These are phyloP conservation scores for Sextonia rubra DNA, from an alignment of 164 flowering plant genomes.

Conservation along the genomic window DNA sequence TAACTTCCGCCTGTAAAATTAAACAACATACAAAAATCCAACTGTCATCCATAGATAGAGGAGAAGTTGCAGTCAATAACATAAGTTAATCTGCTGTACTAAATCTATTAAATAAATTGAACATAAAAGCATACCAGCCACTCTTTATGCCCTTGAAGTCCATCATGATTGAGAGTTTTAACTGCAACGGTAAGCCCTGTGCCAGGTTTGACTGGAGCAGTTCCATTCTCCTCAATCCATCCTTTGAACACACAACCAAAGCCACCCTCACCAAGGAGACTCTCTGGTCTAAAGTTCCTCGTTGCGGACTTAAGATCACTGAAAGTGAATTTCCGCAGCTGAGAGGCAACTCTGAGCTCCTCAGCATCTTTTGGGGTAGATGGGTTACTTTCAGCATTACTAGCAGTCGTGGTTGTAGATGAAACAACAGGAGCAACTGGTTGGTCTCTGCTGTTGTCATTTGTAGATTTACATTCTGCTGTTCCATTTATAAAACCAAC, in stretches of 20 bases:
- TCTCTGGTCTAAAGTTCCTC: conserved; percentile 88
- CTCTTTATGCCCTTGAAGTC: conserved; percentile 97
- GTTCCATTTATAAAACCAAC: conserved; percentile 6
- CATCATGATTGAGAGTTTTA: conserved; percentile 93
- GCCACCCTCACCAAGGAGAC: conserved; percentile 95
- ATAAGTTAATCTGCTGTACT: too few species aligned
- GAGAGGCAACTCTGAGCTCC: conserved; percentile 78
- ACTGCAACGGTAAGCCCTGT: conserved; percentile 97
- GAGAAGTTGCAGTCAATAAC: background rate
- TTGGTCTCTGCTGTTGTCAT: conserved; percentile 61
- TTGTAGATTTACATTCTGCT: conserved; percentile 62
- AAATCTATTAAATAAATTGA: background rate
- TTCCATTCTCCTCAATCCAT: conserved; percentile 97
- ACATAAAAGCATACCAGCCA: conserved; percentile 63
- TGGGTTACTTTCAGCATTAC: conserved; percentile 69
- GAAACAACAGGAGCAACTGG: conserved; percentile 47
- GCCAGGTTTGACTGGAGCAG: conserved; percentile 92
- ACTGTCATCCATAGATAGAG: background rate
- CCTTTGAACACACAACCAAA: conserved; percentile 97
- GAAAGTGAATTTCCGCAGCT: conserved; percentile 71
- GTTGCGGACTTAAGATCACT: conserved; percentile 86
- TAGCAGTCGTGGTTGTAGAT: conserved; percentile 71
- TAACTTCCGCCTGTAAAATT: conserved; percentile 81
- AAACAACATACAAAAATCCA: background rate
- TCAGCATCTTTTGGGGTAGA: conserved; percentile 71